phyloP scores from a whole-genome alignment of 306 rosid genomes.

The Prunus salicina region DNA sequence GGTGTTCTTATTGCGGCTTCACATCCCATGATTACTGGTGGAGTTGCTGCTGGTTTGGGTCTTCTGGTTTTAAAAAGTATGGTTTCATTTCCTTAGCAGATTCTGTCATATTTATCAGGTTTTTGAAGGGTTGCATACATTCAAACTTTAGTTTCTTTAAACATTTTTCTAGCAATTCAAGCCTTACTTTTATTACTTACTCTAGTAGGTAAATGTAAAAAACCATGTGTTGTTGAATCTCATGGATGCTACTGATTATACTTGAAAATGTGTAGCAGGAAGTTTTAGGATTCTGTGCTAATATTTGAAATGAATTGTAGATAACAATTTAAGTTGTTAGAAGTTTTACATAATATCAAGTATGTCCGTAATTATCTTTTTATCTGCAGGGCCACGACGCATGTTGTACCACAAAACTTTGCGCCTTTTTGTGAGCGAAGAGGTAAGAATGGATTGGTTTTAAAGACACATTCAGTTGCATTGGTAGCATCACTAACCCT shows the following conservation, averaged over 20 bases:
- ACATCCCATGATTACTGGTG: slow-evolving; percentile 63
- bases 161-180: slow-evolving; percentile 4
- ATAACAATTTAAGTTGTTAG: background rate
- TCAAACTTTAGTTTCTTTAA: background rate
- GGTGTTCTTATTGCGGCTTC: slow-evolving; percentile 67
- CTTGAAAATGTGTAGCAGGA: background rate
- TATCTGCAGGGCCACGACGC: slow-evolving; percentile 68
- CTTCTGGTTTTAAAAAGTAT: slow-evolving; percentile 60
- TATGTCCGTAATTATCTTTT: slow-evolving; percentile 18
- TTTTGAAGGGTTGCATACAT: background rate
- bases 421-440: slow-evolving; percentile 74
- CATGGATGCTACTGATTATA: background rate
- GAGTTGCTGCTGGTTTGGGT: slow-evolving; percentile 63
- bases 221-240: slow-evolving; percentile 2
- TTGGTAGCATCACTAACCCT: slow-evolving; percentile 1
- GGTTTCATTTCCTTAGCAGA: slow-evolving; percentile 11
- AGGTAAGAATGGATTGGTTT: slow-evolving; percentile 45
- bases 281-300: background rate
- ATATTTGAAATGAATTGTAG: background rate
- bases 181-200: background rate
- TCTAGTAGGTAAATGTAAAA: background rate
- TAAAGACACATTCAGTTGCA: slow-evolving; percentile 10
- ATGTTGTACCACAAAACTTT: slow-evolving; percentile 62
- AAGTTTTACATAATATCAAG: background rate
- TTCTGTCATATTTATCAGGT: background rate